Percentiles rank a stretch among this genome's conserved stretches.
Evolutionary conservation across 2,329 filamentous ascomycete genomes (phyloP).

Genomic region (Phoma sp.): DNA sequence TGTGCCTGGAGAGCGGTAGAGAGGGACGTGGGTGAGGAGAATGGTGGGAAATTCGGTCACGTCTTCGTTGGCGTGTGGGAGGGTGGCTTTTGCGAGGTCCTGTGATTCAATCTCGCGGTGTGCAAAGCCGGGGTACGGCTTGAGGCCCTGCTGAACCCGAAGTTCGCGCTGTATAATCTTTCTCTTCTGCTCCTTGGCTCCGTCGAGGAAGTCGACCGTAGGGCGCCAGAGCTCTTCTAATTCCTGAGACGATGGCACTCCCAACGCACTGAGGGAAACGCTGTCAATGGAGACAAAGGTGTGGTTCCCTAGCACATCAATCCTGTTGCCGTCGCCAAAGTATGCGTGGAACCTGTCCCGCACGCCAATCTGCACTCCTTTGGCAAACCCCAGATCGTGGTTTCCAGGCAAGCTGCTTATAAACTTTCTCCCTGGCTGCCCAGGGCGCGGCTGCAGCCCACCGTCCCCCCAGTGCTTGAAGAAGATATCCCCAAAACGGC

Average conservation of each 20-base stretch:
- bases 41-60: constrained; percentile 80
- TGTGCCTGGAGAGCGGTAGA: constrained; percentile 81
- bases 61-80: constrained; percentile 48
- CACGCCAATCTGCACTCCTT: constrained; percentile 79
- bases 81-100: constrained; percentile 43
- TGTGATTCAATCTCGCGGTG: constrained; percentile 66
- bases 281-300: constrained; percentile 92
- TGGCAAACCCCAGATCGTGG: constrained; percentile 91
- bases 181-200: constrained; percentile 68
- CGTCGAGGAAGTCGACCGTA: constrained; percentile 75
- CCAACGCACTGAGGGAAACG: constrained; percentile 81
- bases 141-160: constrained; percentile 66
- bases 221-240: constrained; percentile 74
- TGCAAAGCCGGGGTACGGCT: constrained; percentile 61
- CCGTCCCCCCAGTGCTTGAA: constrained; percentile 70
- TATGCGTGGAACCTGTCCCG: constrained; percentile 83
- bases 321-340: constrained; percentile 89
- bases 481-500: constrained; percentile 86
- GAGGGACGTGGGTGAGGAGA: constrained; percentile 86
- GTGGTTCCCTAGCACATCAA: constrained; percentile 93
- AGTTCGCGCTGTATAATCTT: constrained; percentile 74
- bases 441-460: constrained; percentile 60
- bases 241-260: constrained; percentile 58
- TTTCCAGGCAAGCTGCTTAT: constrained; percentile 90
- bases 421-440: constrained; percentile 74